Evolutionary conservation across 2,329 filamentous ascomycete genomes (phyloP).

Genomic region (Paraphoma chrysanthemicola): DNA sequence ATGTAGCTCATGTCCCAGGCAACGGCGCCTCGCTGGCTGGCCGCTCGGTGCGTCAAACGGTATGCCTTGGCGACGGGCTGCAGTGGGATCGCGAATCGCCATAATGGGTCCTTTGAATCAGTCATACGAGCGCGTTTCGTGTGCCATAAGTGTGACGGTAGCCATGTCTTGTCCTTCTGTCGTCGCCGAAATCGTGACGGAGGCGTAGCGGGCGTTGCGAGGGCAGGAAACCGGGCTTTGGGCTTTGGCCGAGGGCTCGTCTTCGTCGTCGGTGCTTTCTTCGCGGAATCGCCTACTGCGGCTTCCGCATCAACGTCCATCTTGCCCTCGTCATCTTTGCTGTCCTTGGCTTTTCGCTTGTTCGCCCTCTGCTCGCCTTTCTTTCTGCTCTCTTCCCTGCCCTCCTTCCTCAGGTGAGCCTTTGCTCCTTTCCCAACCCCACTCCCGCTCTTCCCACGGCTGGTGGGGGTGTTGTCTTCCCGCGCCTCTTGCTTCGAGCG

Average conservation of each 20-base stretch:
- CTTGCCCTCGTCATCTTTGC: conserved; percentile 37
- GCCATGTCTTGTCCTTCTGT: conserved; percentile 87
- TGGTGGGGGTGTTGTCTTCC: conserved; percentile 88
- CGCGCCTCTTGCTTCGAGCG: conserved; percentile 77
- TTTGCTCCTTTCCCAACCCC: conserved; percentile 54
- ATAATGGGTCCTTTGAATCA: conserved; percentile 76
- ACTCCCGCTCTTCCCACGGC: conserved; percentile 70
- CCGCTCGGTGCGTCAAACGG: conserved; percentile 81
- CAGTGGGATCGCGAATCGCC: conserved; percentile 86
- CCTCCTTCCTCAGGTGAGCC: conserved; percentile 73
- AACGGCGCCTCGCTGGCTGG: conserved; percentile 76
- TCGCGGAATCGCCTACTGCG: conserved; percentile 6
- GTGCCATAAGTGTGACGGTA: conserved; percentile 94
- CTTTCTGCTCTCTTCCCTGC: conserved; percentile 72
- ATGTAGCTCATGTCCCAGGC: conserved; percentile 96
- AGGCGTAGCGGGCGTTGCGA: conserved; percentile 70
- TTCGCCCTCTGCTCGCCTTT: conserved; percentile 65
- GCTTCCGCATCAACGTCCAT: conserved; percentile 21
- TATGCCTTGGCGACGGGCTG: conserved; percentile 91
- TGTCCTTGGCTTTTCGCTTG: conserved; percentile 47
- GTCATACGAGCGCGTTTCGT: conserved; percentile 93
- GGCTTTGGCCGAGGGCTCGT: conserved; percentile 65
- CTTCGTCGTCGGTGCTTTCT: conserved; percentile 18
- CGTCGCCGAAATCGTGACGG: conserved; percentile 81
- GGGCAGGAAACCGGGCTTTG: conserved; percentile 64